Evolutionary conservation across 2,329 filamentous ascomycete genomes (phyloP).

Genomic region (Microascus cirrosus): DNA sequence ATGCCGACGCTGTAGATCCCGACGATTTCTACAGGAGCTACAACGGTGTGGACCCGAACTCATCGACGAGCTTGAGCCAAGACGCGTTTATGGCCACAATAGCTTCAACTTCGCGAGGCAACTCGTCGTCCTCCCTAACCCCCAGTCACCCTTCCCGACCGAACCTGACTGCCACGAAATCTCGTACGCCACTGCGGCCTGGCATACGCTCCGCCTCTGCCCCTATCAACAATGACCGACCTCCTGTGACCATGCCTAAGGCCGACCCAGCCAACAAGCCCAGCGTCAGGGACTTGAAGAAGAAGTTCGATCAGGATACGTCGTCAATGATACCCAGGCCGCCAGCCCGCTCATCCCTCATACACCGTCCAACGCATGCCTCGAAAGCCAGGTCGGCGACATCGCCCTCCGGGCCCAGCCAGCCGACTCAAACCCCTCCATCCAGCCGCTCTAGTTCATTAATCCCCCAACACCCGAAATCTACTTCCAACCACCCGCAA

Average conservation of each 20-base stretch:
- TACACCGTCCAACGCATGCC: constrained; percentile 3
- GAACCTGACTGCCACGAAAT: constrained; percentile 24
- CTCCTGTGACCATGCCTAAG: constrained; percentile 17
- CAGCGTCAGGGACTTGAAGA: constrained; percentile 74
- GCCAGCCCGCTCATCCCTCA: constrained; percentile 1
- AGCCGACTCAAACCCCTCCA: not conserved
- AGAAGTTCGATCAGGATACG: constrained; percentile 60
- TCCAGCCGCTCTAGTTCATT: not conserved
- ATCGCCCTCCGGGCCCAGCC: not conserved
- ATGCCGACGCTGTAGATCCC: constrained; percentile 31
- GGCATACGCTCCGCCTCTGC: constrained; percentile 43
- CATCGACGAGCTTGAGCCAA: constrained; percentile 10
- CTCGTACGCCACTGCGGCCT: constrained; percentile 27
- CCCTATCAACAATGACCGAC: constrained; percentile 35
- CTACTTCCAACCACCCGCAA: not conserved
- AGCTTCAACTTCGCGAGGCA: constrained; percentile 27
- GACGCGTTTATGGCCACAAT: constrained; percentile 19
- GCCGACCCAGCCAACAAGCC: constrained; percentile 29
- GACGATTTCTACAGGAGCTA: constrained; percentile 46
- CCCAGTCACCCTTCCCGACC: constrained; percentile 37
- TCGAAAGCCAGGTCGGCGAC: constrained; percentile 1
- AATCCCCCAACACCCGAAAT: not conserved
- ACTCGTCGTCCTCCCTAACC: constrained; percentile 34
- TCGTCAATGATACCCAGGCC: constrained; percentile 7
- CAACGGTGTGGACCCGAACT: constrained; percentile 24